Conservation (phyloP, 257 asterid species). For the Datura wrightii region DNA sequence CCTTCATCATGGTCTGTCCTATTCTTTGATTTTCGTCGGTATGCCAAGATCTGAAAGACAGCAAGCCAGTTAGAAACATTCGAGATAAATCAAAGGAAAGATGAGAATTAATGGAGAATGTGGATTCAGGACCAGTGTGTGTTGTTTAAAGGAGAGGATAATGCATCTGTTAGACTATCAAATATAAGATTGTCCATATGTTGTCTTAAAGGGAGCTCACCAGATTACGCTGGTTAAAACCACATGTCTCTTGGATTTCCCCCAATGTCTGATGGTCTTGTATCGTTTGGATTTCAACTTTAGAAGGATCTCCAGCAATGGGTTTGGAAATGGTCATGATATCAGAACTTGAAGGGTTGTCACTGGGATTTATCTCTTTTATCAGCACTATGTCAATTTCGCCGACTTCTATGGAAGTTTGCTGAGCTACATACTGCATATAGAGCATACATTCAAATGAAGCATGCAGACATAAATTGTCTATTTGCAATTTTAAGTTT, state of each 20-base stretch:
- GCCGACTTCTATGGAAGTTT: constrained; percentile 69
- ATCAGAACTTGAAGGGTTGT: constrained; percentile 44
- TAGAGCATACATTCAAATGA: constrained; percentile 25
- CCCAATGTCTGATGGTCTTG: constrained; percentile 74
- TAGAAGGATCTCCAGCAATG: constrained; percentile 46
- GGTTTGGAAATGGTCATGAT: constrained; percentile 33
- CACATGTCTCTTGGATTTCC: constrained; percentile 59
- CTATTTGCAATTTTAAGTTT: neutral
- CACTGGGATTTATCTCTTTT: constrained; percentile 49
- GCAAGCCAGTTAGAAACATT: constrained; percentile 17
- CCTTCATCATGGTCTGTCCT: constrained; percentile 33
- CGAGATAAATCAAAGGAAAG: constrained; percentile 9
- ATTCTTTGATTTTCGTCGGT: constrained; percentile 52
- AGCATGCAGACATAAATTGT: neutral
- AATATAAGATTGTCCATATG: constrained; percentile 9
- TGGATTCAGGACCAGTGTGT: neutral
- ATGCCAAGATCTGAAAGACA: constrained; percentile 70
- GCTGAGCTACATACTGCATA: constrained; percentile 85
- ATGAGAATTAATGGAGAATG: neutral
- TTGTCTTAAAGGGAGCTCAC: constrained; percentile 45
- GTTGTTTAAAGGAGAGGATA: neutral
- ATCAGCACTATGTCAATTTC: constrained; percentile 72
- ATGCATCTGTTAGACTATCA: neutral
- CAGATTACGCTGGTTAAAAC: constrained; percentile 68
- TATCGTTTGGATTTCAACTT: constrained; percentile 52